Conservation (phyloP, 768 basidiomycete species). For the Boletus rubroflammeus region DNA sequence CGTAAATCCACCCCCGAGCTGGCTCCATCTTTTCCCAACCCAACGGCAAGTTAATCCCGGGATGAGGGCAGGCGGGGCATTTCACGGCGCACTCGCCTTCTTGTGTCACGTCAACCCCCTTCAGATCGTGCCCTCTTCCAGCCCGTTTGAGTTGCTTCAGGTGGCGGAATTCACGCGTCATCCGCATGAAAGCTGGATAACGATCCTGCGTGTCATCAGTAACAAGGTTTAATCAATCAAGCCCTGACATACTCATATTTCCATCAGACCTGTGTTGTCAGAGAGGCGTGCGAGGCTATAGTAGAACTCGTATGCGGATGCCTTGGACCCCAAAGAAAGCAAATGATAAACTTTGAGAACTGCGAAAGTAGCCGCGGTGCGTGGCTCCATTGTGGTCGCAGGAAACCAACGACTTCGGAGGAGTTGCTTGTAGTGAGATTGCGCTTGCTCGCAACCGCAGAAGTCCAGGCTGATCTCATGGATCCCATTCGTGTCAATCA, state of each 20-base stretch:
- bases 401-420: not conserved
- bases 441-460: not conserved
- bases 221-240: too few species aligned
- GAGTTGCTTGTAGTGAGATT: not conserved
- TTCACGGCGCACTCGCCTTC: not conserved
- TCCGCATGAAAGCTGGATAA: not conserved
- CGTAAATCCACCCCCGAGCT: too few species aligned
- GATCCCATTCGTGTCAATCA: too few species aligned
- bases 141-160: conserved; percentile 1
- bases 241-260: too few species aligned
- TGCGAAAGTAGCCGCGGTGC: not conserved
- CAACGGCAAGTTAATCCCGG: not conserved
- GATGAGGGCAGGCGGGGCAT: conserved; percentile 6
- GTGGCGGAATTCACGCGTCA: not conserved
- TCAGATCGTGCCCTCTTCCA: not conserved
- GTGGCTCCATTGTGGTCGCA: not conserved
- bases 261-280: too few species aligned
- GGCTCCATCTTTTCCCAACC: too few species aligned
- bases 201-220: too few species aligned
- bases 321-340: not conserved
- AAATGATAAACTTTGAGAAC: conserved; percentile 1
- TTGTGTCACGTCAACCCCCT: not conserved
- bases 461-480: not conserved
- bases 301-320: not conserved
- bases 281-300: not conserved